Conservation (phyloP, 2,329 filamentous ascomycete species). For the Cladophialophora bantiana region DNA sequence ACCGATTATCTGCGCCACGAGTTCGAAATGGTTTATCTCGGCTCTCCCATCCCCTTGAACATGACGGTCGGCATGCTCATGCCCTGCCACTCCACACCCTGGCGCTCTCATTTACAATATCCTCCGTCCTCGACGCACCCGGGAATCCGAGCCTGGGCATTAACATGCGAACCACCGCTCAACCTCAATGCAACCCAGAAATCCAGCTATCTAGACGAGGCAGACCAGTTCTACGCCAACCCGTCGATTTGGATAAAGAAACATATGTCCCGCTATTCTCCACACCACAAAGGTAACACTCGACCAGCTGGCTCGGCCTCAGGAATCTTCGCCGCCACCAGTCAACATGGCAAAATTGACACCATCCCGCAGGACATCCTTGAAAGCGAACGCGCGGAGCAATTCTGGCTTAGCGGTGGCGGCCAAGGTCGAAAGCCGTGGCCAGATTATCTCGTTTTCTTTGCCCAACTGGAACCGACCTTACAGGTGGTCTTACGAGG, state of each 20-base stretch:
- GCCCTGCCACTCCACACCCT: conserved; percentile 95
- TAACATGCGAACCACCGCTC: conserved; percentile 90
- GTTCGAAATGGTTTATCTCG: conserved; percentile 67
- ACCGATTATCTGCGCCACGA: conserved; percentile 76
- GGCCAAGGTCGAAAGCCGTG: conserved; percentile 42
- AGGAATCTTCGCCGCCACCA: conserved; percentile 44
- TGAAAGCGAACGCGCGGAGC: conserved; percentile 20
- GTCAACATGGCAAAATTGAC: conserved; percentile 14
- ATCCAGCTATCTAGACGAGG: conserved; percentile 80
- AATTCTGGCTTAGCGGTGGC: conserved; percentile 14
- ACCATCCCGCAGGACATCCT: conserved; percentile 8
- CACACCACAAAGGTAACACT: conserved; percentile 22
- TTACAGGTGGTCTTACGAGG: conserved; percentile 53
- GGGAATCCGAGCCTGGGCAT: conserved; percentile 76
- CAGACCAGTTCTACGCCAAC: conserved; percentile 83
- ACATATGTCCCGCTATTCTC: conserved; percentile 55
- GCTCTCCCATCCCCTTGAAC: conserved; percentile 45
- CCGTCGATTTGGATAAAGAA: conserved; percentile 64
- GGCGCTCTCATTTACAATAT: conserved; percentile 86
- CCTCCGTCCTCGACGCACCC: conserved; percentile 48
- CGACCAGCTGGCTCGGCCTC: conserved; percentile 19
- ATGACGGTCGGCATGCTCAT: conserved; percentile 80
- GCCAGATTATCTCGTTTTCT: conserved; percentile 61
- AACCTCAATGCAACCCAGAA: conserved; percentile 68
- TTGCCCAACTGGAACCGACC: conserved; percentile 62